Base-by-base conservation (phyloP, 208 protist species). In the Leishmania amazonensis region DNA sequence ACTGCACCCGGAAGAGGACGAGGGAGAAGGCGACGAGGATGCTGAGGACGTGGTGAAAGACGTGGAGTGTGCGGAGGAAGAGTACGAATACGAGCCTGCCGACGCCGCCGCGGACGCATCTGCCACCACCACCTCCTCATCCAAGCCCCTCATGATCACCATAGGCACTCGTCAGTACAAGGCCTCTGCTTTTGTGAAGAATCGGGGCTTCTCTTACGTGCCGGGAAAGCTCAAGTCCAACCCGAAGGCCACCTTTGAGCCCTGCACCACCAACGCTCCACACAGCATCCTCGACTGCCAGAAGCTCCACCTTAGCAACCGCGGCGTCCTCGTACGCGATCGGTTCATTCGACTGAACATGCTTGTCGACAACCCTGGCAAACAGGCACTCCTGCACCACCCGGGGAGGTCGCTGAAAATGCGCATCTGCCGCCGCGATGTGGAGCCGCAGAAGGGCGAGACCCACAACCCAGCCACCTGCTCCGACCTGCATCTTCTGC, bases 271-370 rank as follows among this genome's bases (percentile, higher is more conserved):
- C 38, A 38, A 54, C 17, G 80, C 81, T 15, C 67, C 86, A 35
- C 93, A 96, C 88, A 90, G 89, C 65, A 87, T 96, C 9, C 85
- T 95, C 49, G 74, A 84, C 67, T 96, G 93, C 81, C 76, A 83
- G 31, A 58, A 88, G 24, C 74, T 96, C 19, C 93, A 96, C 83
- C 81, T 95, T 21, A 88, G 49, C 68, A 94, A 91, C 78, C 88
- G 91, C 65, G 93, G 85, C 24, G 78, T 96, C 24, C 73, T 94
- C 31, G 70, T 96, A 15, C 83, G 85, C 17, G 87, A 94, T 68
- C 86, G 87, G 58, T 96, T 94, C 85, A 88, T 96, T 38, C 89
- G 91, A 21, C 74, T 96, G 51, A 91, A 95, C 86, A 96, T 94
- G 90, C 71, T 96, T 49, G 77, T 93, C 9, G 80, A 95, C 49